Base-by-base conservation (phyloP, 1,284 basidiomycete genomes). In the Singerocomus rubriflavus region DNA sequence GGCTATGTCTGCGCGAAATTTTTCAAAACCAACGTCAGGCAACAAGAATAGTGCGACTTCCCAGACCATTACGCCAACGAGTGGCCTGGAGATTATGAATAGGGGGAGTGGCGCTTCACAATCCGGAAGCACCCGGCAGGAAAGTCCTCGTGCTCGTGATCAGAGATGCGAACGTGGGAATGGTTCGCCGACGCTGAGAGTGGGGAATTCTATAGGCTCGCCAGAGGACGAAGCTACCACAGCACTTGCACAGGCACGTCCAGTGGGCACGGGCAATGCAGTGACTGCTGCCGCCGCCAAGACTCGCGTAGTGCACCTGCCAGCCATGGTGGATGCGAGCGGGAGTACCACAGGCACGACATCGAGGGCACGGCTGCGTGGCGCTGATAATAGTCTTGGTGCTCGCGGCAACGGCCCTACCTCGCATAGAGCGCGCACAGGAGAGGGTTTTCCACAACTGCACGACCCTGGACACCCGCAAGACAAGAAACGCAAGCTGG, bases 401-500 rank as follows among this genome's bases (percentile, higher is more conserved):
- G 8, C 37, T 27, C 25, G 49, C 16, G 21, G 34, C 5, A 14
- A 46, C 2, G 7, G n/a, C 3, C 8, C 32, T 1, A 29, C 17
- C 6, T n/a, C 38, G 2, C 38, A 1, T 9, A 32, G 9, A 26
- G 12, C 12, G 7, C 27, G 5, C n/a, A 26, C 17, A 26, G 30
- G 21, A 12, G 16, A 32, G 14, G 12, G 6, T 8, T 26, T 25
- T 29, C 12, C 2, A 26, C 25, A 14, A 1, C 11, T 5, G 13
- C 21, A 25, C 10, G 52, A 54, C 44, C 46, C 45, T 40, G 26
- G 42, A 1, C 55, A 56, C 58, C 43, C n/a, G 14, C 36, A 26
- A 9, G 16, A 12, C 34, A 65, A 47, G 41, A 68, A 62, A 49
- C 65, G 64, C 21, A 68, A 54, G 43, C 11, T 68, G 41, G 51